Conservation (phyloP, 2,329 filamentous ascomycete genomes). For the Ampelomyces quisqualis region DNA sequence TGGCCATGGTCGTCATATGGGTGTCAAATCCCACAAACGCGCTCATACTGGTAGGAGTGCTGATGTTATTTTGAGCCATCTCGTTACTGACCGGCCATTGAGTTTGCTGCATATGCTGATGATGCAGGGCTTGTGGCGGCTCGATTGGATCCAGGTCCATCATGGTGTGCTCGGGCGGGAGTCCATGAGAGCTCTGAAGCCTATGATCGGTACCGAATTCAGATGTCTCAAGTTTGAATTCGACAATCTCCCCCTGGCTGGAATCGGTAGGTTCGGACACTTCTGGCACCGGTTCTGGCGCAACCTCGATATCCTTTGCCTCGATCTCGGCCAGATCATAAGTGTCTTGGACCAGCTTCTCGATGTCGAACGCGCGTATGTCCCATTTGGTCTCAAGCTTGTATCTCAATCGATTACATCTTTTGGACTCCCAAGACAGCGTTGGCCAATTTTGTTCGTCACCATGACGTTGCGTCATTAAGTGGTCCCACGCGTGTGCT, state of each 20-base stretch:
- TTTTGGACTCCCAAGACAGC: slow-evolving; percentile 64
- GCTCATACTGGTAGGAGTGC: slow-evolving; percentile 30
- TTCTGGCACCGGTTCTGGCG: slow-evolving; percentile 26
- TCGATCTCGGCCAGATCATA: slow-evolving; percentile 54
- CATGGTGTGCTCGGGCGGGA: slow-evolving; percentile 34
- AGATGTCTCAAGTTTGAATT: slow-evolving; percentile 39
- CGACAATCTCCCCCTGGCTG: slow-evolving; percentile 36
- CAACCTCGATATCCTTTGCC: slow-evolving; percentile 30
- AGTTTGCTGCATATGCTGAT: slow-evolving; percentile 29
- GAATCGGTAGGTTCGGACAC: slow-evolving; percentile 27
- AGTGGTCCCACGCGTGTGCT: slow-evolving; percentile 61
- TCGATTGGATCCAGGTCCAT: slow-evolving; percentile 42
- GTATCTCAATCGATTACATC: slow-evolving; percentile 63
- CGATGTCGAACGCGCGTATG: slow-evolving; percentile 54
- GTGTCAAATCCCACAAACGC: slow-evolving; percentile 33
- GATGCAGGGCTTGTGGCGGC: slow-evolving; percentile 33
- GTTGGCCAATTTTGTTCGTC: slow-evolving; percentile 52
- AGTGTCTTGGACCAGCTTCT: slow-evolving; percentile 59
- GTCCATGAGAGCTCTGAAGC: slow-evolving; percentile 34
- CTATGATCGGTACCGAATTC: slow-evolving; percentile 33
- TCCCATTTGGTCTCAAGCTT: slow-evolving; percentile 65
- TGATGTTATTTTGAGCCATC: slow-evolving; percentile 33
- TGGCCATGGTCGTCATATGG: slow-evolving; percentile 34
- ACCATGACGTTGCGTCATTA: slow-evolving; percentile 56
- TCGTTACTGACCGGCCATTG: slow-evolving; percentile 41